Evolutionary conservation across 352 stramenopile genomes (phyloP).

Genomic region (Elongisporangium prolatum): DNA sequence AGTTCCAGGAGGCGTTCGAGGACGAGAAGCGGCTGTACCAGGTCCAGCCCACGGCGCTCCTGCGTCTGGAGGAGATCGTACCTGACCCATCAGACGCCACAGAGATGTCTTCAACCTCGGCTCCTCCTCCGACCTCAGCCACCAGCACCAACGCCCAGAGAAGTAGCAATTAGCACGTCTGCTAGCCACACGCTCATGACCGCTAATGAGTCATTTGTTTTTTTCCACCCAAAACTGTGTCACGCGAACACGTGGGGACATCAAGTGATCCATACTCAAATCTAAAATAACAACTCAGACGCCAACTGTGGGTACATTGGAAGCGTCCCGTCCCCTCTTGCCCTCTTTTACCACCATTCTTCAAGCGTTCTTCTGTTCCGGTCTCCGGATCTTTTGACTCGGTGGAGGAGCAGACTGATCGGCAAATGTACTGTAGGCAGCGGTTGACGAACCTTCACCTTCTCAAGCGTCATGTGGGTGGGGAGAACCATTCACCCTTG

Average conservation of each 20-base stretch:
- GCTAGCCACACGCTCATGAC: not conserved
- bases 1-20: conserved; percentile 74
- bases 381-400: not conserved
- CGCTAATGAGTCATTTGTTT: not conserved
- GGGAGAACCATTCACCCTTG: not conserved
- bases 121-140: not conserved
- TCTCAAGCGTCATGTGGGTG: not conserved
- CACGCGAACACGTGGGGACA: not conserved
- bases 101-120: not conserved
- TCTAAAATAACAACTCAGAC: not conserved
- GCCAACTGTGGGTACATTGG: not conserved
- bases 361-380: not conserved
- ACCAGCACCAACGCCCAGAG: not conserved
- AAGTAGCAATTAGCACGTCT: not conserved
- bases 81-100: conserved; percentile 36
- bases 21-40: conserved; percentile 66
- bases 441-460: not conserved
- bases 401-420: not conserved
- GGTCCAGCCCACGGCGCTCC: conserved; percentile 53
- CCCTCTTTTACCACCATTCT: not conserved
- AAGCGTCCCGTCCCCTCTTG: not conserved
- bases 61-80: conserved; percentile 80
- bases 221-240: not conserved
- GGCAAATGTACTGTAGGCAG: not conserved
- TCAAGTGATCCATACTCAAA: not conserved